Evolutionary conservation across 2,329 filamentous ascomycete species (phyloP).

Genomic region (Aaosphaeria arxii): DNA sequence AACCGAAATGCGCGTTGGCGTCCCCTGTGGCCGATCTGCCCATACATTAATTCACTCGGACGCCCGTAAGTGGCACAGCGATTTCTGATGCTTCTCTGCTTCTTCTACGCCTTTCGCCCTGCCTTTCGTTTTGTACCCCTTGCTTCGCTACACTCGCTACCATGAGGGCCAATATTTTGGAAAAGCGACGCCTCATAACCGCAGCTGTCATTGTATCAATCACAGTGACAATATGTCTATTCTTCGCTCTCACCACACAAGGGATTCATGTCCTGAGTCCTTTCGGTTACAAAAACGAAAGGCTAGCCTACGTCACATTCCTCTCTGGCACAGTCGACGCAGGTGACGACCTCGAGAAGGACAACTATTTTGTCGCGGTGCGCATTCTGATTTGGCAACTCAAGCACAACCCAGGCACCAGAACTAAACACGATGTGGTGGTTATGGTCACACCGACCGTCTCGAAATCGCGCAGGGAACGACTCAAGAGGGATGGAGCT

Average conservation of each 20-base stretch:
- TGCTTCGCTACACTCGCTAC: no score
- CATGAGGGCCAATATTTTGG: no score
- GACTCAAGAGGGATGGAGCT: constrained; percentile 23
- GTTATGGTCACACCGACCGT: constrained; percentile 27
- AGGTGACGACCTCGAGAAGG: constrained; percentile 19
- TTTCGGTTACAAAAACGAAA: constrained; percentile 3
- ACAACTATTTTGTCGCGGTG: constrained; percentile 25
- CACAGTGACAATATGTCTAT: neutral
- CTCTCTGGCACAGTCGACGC: constrained; percentile 14
- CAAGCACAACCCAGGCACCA: constrained; percentile 19
- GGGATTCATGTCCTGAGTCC: no score
- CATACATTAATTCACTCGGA: no score
- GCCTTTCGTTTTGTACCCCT: no score
- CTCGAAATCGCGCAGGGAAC: constrained; percentile 13
- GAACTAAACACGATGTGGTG: constrained; percentile 19
- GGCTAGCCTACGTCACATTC: constrained; percentile 23
- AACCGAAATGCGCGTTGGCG: no score
- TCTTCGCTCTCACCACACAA: neutral
- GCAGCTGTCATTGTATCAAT: no score
- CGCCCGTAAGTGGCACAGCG: no score
- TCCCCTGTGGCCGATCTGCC: no score
- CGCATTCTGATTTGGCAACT: constrained; percentile 32
- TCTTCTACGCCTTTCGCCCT: no score
- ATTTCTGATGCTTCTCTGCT: no score
- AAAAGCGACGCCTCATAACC: no score